Base-by-base conservation (phyloP, 768 basidiomycete genomes). In the Tulasnella sp. region DNA sequence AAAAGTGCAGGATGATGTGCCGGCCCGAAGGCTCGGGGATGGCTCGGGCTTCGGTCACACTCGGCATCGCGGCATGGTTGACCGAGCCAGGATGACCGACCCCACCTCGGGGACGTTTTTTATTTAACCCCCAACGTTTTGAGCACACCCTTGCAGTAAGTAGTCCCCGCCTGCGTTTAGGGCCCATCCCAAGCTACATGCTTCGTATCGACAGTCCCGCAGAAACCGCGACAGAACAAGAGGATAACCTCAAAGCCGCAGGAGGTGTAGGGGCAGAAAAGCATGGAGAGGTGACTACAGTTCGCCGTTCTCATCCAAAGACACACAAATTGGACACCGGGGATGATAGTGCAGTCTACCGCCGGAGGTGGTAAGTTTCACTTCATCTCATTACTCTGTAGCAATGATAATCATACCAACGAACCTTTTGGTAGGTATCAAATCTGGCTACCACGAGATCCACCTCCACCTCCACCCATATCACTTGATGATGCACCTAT, bases 401-500 rank as follows among this genome's bases (percentile, higher is more conserved):
- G 6, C 62, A 34, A 68, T 16, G 5, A 36, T 27, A 31, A 16
- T 18, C 12, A 14, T 68, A 62, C 14, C 7, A 62, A 62, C 24
- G 5, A 19, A 19, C 58, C 12, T 36, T n/a, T 27, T 31, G 16
- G 18, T 36, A 81, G 81, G 81, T 82, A 84, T 83, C 84, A 85
- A 80, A 68, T 85, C 75, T 85, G 91, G 92, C 85, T 90, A 79
- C 92, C 92, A 0, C 87, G 87, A 73, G 86, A 90, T 68, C 88
- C 88, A 2, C 92, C 91, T 0, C 0, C 90, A 0, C 89, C 89
- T 7, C 87, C 92, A 1, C 89, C 88, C 19, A 82, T 83, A 14
- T 88, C 88, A 0, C 84, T 93, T 18, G 88, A 88, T n/a, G 89
- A 90, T 81, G 92, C 91, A 0, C 82, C 89, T 85, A 83, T 89